Percentiles rank a stretch among this genome's conserved stretches.
phyloP scores from a whole-genome alignment of 495 filamentous ascomycete species.

The Tuber calosporum region DNA sequence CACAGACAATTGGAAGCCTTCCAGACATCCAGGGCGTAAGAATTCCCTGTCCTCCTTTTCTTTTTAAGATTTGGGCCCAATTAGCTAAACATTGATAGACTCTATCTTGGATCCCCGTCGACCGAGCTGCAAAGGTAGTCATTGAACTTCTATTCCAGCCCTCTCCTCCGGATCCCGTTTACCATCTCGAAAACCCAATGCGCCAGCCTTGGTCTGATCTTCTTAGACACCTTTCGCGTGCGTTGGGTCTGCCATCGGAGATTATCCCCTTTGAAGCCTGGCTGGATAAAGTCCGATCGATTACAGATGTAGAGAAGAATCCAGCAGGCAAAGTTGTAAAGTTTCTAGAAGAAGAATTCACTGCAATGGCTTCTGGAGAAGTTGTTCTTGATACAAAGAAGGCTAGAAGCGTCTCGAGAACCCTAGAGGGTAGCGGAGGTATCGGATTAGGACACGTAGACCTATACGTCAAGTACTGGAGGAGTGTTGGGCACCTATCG shows the following conservation, averaged over 20 bases:
- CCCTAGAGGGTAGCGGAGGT: slow-evolving; percentile 26
- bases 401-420: slow-evolving; percentile 26
- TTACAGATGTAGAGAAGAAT: slow-evolving; percentile 24
- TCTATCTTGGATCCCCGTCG: slow-evolving; percentile 46
- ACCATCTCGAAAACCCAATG: slow-evolving; percentile 45
- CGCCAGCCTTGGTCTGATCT: slow-evolving; percentile 43
- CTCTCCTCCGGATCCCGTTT: slow-evolving; percentile 27
- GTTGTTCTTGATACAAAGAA: slow-evolving; percentile 37
- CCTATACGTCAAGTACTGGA: slow-evolving; percentile 39
- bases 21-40: slow-evolving; percentile 45
- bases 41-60: not conserved
- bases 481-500: slow-evolving; percentile 27
- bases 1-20: slow-evolving; percentile 42
- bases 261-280: slow-evolving; percentile 42
- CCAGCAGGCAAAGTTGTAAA: slow-evolving; percentile 34
- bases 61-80: not conserved
- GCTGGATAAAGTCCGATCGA: slow-evolving; percentile 35
- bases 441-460: slow-evolving; percentile 28
- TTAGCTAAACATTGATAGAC: slow-evolving; percentile 31
- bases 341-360: slow-evolving; percentile 39
- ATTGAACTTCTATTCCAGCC: slow-evolving; percentile 41
- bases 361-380: slow-evolving; percentile 34
- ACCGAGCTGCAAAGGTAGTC: slow-evolving; percentile 40
- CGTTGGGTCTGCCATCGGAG: slow-evolving; percentile 28
- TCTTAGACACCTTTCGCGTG: slow-evolving; percentile 34